Evolutionary conservation across 371 early-diverging fungal species (phyloP).

Genomic region (Nosema muscidifuracis): DNA sequence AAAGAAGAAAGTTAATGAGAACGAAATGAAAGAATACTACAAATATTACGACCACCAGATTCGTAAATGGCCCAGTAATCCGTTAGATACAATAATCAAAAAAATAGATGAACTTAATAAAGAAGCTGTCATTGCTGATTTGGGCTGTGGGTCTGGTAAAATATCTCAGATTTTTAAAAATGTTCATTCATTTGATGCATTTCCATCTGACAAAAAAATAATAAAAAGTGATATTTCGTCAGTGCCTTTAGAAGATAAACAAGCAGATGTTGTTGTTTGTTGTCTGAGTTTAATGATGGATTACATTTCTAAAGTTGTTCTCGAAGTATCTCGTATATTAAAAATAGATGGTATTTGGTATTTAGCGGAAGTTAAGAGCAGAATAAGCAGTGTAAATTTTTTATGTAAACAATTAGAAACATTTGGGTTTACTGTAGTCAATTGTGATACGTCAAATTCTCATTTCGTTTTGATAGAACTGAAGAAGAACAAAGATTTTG

Average conservation of each 20-base stretch:
- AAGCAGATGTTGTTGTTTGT: conserved; percentile 80
- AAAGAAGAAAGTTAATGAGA: conserved; percentile 48
- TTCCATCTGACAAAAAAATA: conserved; percentile 72
- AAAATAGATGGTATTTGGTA: conserved; percentile 67
- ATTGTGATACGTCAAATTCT: conserved; percentile 54
- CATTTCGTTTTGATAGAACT: conserved; percentile 60
- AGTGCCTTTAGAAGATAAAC: conserved; percentile 68
- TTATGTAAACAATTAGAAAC: conserved; percentile 48
- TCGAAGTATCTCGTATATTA: conserved; percentile 79
- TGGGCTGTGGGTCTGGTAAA: conserved; percentile 93
- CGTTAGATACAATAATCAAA: conserved; percentile 75
- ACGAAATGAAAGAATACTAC: conserved; percentile 70
- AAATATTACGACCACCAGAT: conserved; percentile 86
- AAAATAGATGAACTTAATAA: conserved; percentile 63
- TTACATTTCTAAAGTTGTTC: conserved; percentile 77
- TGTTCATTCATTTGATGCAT: conserved; percentile 79
- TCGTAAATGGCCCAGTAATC: conserved; percentile 86
- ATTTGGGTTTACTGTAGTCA: conserved; percentile 54
- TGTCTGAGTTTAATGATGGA: conserved; percentile 92
- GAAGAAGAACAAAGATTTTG: conserved; percentile 39
- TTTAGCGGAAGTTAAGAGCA: conserved; percentile 60
- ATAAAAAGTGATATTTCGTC: conserved; percentile 80
- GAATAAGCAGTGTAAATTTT: conserved; percentile 47
- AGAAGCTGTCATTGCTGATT: conserved; percentile 69
- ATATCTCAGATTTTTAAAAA: conserved; percentile 70